Conservation (phyloP, 2,329 filamentous ascomycete genomes). For the Coniochaeta prunicola region DNA sequence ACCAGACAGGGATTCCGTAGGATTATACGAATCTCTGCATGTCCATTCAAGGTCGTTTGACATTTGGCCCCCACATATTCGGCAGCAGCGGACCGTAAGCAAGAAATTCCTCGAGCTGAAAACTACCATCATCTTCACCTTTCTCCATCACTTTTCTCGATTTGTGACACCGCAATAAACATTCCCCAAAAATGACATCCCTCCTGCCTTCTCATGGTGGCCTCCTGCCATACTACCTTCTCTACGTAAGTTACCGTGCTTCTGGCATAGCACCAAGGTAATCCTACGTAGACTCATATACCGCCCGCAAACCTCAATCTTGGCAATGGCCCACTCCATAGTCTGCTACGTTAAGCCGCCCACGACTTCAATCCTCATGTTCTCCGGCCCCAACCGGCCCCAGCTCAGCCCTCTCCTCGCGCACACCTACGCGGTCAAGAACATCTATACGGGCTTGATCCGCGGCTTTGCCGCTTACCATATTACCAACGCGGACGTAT, state of each 20-base stretch:
- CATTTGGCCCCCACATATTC: no score
- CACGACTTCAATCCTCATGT: constrained; percentile 12
- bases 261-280: neutral
- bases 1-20: no score
- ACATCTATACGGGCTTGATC: constrained; percentile 25
- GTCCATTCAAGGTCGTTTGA: no score
- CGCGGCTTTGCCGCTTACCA: constrained; percentile 25
- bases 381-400: constrained; percentile 21
- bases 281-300: neutral
- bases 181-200: neutral
- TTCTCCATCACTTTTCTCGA: neutral
- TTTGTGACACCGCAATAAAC: no score
- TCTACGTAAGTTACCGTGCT: constrained; percentile 14
- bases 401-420: constrained; percentile 19
- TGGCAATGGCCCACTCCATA: constrained; percentile 17
- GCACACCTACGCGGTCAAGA: constrained; percentile 27
- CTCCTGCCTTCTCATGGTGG: constrained; percentile 10
- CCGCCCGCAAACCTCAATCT: constrained; percentile 10
- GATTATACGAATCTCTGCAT: no score
- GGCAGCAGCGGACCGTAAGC: no score
- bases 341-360: constrained; percentile 19
- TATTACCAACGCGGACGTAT: constrained; percentile 21
- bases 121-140: no score
- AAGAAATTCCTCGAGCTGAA: no score
- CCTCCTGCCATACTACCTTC: constrained; percentile 20